Evolutionary conservation across 2,329 filamentous ascomycete species (phyloP).

Genomic region (Xylariaceae sp.): DNA sequence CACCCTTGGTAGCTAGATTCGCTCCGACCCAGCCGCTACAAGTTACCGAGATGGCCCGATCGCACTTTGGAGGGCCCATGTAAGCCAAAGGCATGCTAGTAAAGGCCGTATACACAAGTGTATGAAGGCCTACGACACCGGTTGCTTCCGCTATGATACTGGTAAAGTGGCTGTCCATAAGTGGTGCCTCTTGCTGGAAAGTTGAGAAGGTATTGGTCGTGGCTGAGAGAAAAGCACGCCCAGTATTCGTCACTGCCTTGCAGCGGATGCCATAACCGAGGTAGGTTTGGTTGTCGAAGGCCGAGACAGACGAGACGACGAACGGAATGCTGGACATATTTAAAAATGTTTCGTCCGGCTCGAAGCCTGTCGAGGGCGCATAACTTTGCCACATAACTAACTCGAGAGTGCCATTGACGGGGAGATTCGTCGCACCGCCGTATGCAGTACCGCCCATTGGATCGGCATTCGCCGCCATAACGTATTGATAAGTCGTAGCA

Average conservation of each 20-base stretch:
- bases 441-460: neutral
- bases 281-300: neutral
- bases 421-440: neutral
- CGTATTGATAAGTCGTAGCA: neutral
- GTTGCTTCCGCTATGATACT: slow-evolving; percentile 2
- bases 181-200: slow-evolving; percentile 3
- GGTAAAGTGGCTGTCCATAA: neutral
- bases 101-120: slow-evolving; percentile 8
- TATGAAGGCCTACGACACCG: slow-evolving; percentile 5
- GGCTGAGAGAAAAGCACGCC: neutral
- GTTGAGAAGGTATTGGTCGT: neutral
- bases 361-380: slow-evolving; percentile 46
- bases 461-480: neutral
- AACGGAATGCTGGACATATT: neutral
- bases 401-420: neutral
- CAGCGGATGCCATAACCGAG: slow-evolving; percentile 1
- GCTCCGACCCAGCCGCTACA: slow-evolving; percentile 11
- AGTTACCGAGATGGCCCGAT: neutral
- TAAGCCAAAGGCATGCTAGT: slow-evolving; percentile 5
- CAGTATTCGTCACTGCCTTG: neutral
- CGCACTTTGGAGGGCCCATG: slow-evolving; percentile 2
- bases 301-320: too few relatives aligned
- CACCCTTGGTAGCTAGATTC: slow-evolving; percentile 7
- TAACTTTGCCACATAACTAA: neutral
- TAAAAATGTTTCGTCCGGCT: neutral